A percentile compares a stretch with the other conserved stretches of the same genome.
Conservation (phyloP, 176 grass and related monocot genomes). For the Ananas comosus region DNA sequence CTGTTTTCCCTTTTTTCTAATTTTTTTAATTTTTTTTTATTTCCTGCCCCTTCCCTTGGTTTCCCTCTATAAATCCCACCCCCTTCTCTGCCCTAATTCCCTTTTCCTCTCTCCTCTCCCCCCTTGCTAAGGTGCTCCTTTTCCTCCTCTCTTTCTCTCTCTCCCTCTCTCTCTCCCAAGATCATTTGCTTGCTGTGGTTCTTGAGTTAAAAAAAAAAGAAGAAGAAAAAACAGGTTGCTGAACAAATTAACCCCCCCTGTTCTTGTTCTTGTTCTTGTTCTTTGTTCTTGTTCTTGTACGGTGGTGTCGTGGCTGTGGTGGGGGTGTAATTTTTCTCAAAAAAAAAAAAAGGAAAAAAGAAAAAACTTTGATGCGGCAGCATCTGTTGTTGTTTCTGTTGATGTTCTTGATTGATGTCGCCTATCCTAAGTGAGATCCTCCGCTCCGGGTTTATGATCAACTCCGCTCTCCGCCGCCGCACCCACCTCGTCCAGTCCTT, state of each 20-base stretch:
- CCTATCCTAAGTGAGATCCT: conserved; percentile 53
- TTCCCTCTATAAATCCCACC: conserved; percentile 60
- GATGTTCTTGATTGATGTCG: conserved; percentile 69
- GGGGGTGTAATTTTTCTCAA: not conserved
- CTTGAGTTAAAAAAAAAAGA: too few relatives aligned
- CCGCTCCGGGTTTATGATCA: conserved; percentile 68
- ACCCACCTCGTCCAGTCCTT: conserved; percentile 91
- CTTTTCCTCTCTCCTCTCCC: conserved; percentile 53
- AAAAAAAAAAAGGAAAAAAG: not conserved
- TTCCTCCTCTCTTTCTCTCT: not conserved
- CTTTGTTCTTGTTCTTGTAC: too few relatives aligned
- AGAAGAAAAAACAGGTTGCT: too few relatives aligned
- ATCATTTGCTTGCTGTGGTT: too few relatives aligned
- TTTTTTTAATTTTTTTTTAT: not conserved
- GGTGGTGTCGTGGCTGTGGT: too few relatives aligned
- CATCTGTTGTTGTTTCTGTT: conserved; percentile 3
- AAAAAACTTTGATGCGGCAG: not conserved
- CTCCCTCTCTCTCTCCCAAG: not conserved
- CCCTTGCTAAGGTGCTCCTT: conserved; percentile 32
- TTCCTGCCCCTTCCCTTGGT: not conserved
- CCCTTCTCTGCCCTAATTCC: conserved; percentile 55
- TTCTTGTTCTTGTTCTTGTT: not conserved
- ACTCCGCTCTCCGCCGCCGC: conserved; percentile 31
- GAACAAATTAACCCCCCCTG: too few relatives aligned
- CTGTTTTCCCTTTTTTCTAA: not conserved